phyloP scores from a whole-genome alignment of 768 basidiomycete species.

The Psilocybe azurescens region DNA sequence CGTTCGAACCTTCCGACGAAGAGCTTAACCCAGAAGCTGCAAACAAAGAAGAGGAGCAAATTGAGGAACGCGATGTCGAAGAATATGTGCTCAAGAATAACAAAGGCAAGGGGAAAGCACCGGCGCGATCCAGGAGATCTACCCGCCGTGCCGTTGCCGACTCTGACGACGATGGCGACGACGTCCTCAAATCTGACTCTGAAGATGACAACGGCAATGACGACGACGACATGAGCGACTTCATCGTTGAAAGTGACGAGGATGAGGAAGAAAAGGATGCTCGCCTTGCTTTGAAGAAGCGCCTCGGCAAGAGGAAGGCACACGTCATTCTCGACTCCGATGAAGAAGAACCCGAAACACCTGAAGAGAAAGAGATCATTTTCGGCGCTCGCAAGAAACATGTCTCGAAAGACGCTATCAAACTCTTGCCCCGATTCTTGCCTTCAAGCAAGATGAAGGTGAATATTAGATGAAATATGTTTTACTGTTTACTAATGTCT shows the following conservation, averaged over 20 bases:
- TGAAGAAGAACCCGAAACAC: conserved; percentile 43
- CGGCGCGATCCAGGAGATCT: conserved; percentile 17
- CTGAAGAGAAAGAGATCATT: conserved; percentile 47
- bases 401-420: conserved; percentile 38
- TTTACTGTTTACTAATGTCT: neutral
- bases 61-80: conserved; percentile 35
- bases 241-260: conserved; percentile 57
- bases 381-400: conserved; percentile 38
- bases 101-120: conserved; percentile 37
- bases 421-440: conserved; percentile 58
- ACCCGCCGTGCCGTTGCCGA: conserved; percentile 23
- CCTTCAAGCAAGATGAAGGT: conserved; percentile 83
- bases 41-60: conserved; percentile 34
- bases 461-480: conserved; percentile 14
- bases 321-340: conserved; percentile 50
- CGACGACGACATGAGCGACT: conserved; percentile 53
- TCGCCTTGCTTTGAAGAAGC: conserved; percentile 41
- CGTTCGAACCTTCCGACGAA: conserved; percentile 64
- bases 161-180: conserved; percentile 36
- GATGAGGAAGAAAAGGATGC: conserved; percentile 60
- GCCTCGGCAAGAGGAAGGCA: conserved; percentile 41
- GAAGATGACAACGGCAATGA: conserved; percentile 40
- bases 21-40: conserved; percentile 37
- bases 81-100: conserved; percentile 13
- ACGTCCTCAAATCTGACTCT: conserved; percentile 32